Evolutionary conservation across 2,329 filamentous ascomycete species (phyloP).

Genomic region (Coniochaeta ligniaria): DNA sequence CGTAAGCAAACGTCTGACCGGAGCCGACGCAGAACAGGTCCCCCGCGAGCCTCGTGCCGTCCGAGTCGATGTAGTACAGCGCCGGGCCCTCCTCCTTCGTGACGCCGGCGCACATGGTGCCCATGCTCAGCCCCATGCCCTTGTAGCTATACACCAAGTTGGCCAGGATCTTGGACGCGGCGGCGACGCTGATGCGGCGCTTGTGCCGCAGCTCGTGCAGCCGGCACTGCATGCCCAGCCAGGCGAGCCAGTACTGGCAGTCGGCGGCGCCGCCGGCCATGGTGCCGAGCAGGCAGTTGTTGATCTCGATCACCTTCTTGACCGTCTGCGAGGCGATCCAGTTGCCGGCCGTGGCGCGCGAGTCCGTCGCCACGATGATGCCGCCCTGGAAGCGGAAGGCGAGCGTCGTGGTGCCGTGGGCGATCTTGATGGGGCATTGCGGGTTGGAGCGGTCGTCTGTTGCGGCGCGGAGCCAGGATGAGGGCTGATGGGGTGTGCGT

Average conservation of each 20-base stretch:
- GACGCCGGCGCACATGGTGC: constrained; percentile 98
- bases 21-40: constrained; percentile 98
- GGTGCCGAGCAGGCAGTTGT: constrained; percentile 85
- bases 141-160: constrained; percentile 99
- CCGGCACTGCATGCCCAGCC: constrained; percentile 97
- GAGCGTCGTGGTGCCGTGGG: constrained; percentile 95
- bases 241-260: constrained; percentile 99
- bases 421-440: constrained; percentile 97
- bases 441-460: constrained; percentile 98
- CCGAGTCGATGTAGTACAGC: constrained; percentile 97
- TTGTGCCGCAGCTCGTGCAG: constrained; percentile 99
- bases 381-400: constrained; percentile 97
- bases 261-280: constrained; percentile 99
- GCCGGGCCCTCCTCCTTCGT: constrained; percentile 92
- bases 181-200: constrained; percentile 94
- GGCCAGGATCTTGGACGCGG: constrained; percentile 95
- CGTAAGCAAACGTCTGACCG: constrained; percentile 97
- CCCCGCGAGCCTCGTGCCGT: constrained; percentile 84
- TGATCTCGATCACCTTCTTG: constrained; percentile 99
- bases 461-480: constrained; percentile 90
- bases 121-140: constrained; percentile 97
- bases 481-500: constrained; percentile 55
- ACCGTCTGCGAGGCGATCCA: constrained; percentile 99
- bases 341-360: constrained; percentile 91
- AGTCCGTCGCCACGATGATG: constrained; percentile 98